Percentiles rank a stretch among this genome's conserved stretches.
Evolutionary conservation across 2,329 filamentous ascomycete genomes (phyloP).

Genomic region (Daldinia eschscholtzii): DNA sequence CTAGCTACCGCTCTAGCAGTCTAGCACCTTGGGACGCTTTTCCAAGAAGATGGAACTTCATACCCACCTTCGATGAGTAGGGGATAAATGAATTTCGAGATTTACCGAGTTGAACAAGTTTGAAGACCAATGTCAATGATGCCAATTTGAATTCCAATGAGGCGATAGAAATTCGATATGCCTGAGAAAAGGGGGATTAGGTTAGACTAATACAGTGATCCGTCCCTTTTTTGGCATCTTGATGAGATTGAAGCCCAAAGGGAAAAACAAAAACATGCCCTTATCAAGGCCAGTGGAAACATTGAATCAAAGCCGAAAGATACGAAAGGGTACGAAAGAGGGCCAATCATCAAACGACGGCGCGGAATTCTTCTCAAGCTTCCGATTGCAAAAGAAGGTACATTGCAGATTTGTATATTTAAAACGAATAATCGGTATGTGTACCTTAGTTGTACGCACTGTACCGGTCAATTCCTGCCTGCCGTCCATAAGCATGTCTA

Average conservation of each 20-base stretch:
- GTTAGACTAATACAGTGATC: slow-evolving; percentile 26
- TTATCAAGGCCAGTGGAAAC: slow-evolving; percentile 25
- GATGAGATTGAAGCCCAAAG: slow-evolving; percentile 28
- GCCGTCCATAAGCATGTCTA: slow-evolving; percentile 2
- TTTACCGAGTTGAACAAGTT: slow-evolving; percentile 29
- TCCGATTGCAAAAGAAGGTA: slow-evolving; percentile 20
- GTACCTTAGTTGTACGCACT: slow-evolving; percentile 20
- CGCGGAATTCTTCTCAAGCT: slow-evolving; percentile 38
- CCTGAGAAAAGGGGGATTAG: slow-evolving; percentile 16
- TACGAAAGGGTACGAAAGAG: slow-evolving; percentile 14
- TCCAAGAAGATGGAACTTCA: slow-evolving; percentile 25
- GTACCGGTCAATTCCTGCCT: slow-evolving; percentile 25
- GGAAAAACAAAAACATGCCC: slow-evolving; percentile 24
- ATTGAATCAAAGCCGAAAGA: slow-evolving; percentile 28
- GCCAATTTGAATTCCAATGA: slow-evolving; percentile 32
- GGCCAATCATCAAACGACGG: slow-evolving; percentile 13
- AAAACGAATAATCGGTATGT: slow-evolving; percentile 25
- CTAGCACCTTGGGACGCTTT: slow-evolving; percentile 16
- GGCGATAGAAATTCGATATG: slow-evolving; percentile 11
- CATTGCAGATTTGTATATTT: slow-evolving; percentile 17
- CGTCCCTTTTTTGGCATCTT: slow-evolving; percentile 29
- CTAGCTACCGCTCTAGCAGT: neutral
- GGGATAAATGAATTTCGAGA: slow-evolving; percentile 23
- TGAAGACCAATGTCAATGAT: slow-evolving; percentile 22
- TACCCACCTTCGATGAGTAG: slow-evolving; percentile 28